These are phyloP conservation scores for Ceratocystiopsis minuta DNA, from an alignment of 2,329 filamentous ascomycete species.

Conservation along the genomic window DNA sequence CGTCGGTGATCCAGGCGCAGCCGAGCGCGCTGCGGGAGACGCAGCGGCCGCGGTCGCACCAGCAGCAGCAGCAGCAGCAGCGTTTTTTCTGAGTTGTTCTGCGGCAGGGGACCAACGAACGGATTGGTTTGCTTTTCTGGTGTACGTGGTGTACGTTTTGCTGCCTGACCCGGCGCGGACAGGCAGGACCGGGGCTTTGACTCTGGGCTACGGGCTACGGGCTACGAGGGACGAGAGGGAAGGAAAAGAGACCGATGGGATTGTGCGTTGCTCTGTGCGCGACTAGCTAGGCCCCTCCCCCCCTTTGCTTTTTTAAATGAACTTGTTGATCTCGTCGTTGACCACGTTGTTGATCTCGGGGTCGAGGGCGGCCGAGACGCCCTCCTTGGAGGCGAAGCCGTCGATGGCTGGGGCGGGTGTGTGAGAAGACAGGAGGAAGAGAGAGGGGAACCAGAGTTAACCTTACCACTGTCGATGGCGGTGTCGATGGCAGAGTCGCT, in stretches of 20 bases:
- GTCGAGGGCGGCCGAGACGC: slow-evolving; percentile 14
- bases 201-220: no score
- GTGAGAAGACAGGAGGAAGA: neutral
- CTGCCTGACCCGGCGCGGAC: no score
- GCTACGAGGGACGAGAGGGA: no score
- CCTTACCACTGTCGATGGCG: slow-evolving; percentile 16
- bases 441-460: neutral
- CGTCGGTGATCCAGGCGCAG: slow-evolving; percentile 14
- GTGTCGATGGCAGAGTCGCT: slow-evolving; percentile 17
- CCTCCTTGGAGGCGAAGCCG: slow-evolving; percentile 16
- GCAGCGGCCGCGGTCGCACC: slow-evolving; percentile 15
- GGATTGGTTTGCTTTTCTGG: no score
- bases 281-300: neutral
- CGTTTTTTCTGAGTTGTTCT: neutral
- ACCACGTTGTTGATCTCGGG: slow-evolving; percentile 19
- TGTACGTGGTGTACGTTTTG: no score
- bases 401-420: slow-evolving; percentile 12
- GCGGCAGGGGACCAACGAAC: no score
- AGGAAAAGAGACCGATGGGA: no score
- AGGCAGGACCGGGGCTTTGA: no score
- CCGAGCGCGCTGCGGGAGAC: slow-evolving; percentile 21
- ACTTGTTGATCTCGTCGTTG: slow-evolving; percentile 18
- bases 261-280: neutral
- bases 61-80: slow-evolving; percentile 13
- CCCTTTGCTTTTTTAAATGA: slow-evolving; percentile 2